Conservation (phyloP, 768 basidiomycete genomes). For the Leccinum subgranulosum region DNA sequence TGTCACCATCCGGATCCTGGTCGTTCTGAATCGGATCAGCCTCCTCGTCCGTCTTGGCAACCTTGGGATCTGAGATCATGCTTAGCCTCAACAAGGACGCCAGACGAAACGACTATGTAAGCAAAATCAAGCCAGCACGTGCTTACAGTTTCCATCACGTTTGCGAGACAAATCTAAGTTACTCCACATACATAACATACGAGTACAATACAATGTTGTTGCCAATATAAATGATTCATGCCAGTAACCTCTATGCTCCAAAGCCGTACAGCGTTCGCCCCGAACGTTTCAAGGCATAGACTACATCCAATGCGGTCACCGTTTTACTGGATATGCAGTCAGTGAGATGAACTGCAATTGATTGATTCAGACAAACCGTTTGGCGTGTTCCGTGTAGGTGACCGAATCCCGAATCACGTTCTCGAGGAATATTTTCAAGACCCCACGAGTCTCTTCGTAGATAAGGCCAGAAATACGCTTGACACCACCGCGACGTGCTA, state of each 20-base stretch:
- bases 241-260: slow-evolving; percentile 45
- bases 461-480: slow-evolving; percentile 84
- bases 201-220: slow-evolving; percentile 8
- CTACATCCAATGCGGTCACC: slow-evolving; percentile 82
- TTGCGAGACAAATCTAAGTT: neutral
- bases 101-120: neutral
- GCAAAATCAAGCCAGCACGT: neutral
- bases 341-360: neutral
- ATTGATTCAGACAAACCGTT: slow-evolving; percentile 39
- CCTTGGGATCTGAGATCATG: slow-evolving; percentile 22
- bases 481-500: slow-evolving; percentile 86
- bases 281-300: slow-evolving; percentile 71
- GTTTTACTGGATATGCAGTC: slow-evolving; percentile 46
- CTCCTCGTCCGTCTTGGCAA: slow-evolving; percentile 14
- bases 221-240: neutral
- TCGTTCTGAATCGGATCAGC: slow-evolving; percentile 11
- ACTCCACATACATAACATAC: neutral
- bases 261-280: slow-evolving; percentile 80
- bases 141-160: neutral
- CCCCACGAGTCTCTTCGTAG: slow-evolving; percentile 88
- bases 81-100: neutral
- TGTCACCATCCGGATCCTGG: slow-evolving; percentile 28
- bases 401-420: slow-evolving; percentile 84
- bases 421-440: slow-evolving; percentile 86
- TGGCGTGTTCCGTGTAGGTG: slow-evolving; percentile 91